Base-by-base conservation (phyloP, 768 basidiomycete species). In the Leucocoprinus leucothites region DNA sequence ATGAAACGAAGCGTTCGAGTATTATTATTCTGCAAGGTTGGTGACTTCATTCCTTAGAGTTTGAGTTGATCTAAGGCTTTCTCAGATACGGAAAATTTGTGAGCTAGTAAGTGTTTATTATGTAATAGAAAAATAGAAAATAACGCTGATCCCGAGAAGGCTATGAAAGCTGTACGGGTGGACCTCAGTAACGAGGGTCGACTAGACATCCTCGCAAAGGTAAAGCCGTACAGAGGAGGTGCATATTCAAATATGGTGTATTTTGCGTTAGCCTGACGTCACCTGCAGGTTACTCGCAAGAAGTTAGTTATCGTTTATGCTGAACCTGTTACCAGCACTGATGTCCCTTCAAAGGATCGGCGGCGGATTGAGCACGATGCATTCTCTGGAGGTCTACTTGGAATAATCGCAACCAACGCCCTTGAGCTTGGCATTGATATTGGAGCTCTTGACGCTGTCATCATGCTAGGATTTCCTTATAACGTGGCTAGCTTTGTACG, bases 361-460 rank as follows among this genome's bases (percentile, higher is more conserved):
- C 82, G 93, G 22, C 77, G 73, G 57, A 94, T 95, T 48, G 93
- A 96, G 67, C 75, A 81, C 43, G 89, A 94, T 63, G 93, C 94
- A 3, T 96, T 96, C 64, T 83, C 85, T 1, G 91, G 92, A 2
- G 78, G 82, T 58, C 74, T 95, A 9, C 80, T 96, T 0, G 93
- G 94, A 11, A 87, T 95, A 43, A 79, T 96, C 31, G 89, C 92
- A 0, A 96, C 93, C 0, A 95, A 93, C 62, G 93, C 93, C 0
- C 78, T 95, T 11, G 94, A 96, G 67, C 81, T 95, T 6, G 92
- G 92, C 13, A 87, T 94, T n/a, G 91, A 94, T 62, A 94, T 94
- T 34, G 92, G 91, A 14, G 82, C 79, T n/a, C 68, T 94, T 49
- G 94, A 95, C 64, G 90, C 88, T 6, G 93, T 95, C 40, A 82